Percentiles rank a stretch among this genome's conserved stretches.
Evolutionary conservation across 2,329 filamentous ascomycete species (phyloP).

Genomic region (Penicillium frequentans): DNA sequence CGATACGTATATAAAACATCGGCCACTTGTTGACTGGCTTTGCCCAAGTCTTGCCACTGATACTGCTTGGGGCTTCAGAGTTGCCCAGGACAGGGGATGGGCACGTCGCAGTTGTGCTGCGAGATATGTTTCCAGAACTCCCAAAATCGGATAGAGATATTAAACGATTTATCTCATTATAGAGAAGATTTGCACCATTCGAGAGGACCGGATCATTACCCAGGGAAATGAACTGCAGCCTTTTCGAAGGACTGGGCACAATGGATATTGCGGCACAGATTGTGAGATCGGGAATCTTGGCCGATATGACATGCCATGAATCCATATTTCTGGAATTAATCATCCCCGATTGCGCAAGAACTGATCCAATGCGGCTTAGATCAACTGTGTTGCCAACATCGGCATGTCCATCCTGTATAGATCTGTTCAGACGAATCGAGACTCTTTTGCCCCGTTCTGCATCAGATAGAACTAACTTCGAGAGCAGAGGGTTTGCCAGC

Average conservation of each 20-base stretch:
- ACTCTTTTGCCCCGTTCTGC: constrained; percentile 39
- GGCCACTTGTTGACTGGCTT: constrained; percentile 81
- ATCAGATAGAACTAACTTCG: constrained; percentile 63
- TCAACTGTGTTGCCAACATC: constrained; percentile 17
- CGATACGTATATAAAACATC: constrained; percentile 80
- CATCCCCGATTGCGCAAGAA: constrained; percentile 67
- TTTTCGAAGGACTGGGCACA: constrained; percentile 67
- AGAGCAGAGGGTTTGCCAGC: constrained; percentile 64
- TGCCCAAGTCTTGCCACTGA: constrained; percentile 52
- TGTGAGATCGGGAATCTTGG: constrained; percentile 60
- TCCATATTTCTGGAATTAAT: constrained; percentile 53
- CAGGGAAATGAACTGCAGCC: constrained; percentile 77
- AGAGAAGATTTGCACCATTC: constrained; percentile 64
- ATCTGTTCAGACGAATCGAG: constrained; percentile 24
- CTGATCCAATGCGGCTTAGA: constrained; percentile 42
- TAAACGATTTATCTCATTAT: constrained; percentile 73
- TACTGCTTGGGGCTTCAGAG: constrained; percentile 32
- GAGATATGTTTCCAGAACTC: constrained; percentile 47
- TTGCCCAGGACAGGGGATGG: constrained; percentile 27
- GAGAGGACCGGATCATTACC: constrained; percentile 67
- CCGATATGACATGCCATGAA: constrained; percentile 71
- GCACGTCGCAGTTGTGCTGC: not conserved
- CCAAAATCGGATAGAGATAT: constrained; percentile 81
- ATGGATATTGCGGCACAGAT: constrained; percentile 72
- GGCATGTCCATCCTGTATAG: too few relatives aligned